These are phyloP conservation scores for Stagonosporopsis chrysanthemi DNA, from an alignment of 2,329 filamentous ascomycete genomes.

Conservation along the genomic window DNA sequence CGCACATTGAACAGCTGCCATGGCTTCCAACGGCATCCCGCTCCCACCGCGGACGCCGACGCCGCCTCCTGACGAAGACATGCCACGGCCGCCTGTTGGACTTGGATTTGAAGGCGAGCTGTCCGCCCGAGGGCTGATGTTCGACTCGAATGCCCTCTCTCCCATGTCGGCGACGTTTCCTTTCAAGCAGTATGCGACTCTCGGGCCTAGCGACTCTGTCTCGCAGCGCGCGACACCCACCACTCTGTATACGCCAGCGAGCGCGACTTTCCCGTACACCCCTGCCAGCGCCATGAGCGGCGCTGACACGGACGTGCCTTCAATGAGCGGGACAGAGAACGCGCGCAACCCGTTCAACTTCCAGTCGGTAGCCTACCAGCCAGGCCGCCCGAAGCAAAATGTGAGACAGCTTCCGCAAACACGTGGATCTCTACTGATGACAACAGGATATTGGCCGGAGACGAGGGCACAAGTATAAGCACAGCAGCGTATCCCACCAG, in stretches of 20 bases:
- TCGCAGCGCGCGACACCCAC: slow-evolving; percentile 45
- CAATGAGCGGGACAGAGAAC: slow-evolving; percentile 44
- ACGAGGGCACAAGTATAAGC: slow-evolving; percentile 96
- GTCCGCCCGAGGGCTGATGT: slow-evolving; percentile 35
- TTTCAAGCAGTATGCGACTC: slow-evolving; percentile 44
- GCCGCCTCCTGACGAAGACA: slow-evolving; percentile 65
- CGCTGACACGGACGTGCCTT: slow-evolving; percentile 40
- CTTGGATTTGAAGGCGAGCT: slow-evolving; percentile 45
- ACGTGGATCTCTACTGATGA: slow-evolving; percentile 30
- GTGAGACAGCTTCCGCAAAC: slow-evolving; percentile 23
- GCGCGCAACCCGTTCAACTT: slow-evolving; percentile 88
- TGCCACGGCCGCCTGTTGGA: slow-evolving; percentile 37
- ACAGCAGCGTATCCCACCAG: slow-evolving; percentile 94
- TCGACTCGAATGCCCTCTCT: slow-evolving; percentile 47
- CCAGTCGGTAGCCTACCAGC: slow-evolving; percentile 67
- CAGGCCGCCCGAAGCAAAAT: slow-evolving; percentile 70
- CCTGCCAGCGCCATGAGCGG: slow-evolving; percentile 40
- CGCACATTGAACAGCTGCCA: slow-evolving; percentile 45
- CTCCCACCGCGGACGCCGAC: slow-evolving; percentile 70
- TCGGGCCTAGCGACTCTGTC: slow-evolving; percentile 45
- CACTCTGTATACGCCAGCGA: slow-evolving; percentile 43
- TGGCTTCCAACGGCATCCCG: slow-evolving; percentile 67
- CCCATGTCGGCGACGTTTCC: slow-evolving; percentile 52
- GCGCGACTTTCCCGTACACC: slow-evolving; percentile 46
- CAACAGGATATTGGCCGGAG: slow-evolving; percentile 84